Conservation (phyloP, 2,329 filamentous ascomycete species). For the Venturiaceae sp. region DNA sequence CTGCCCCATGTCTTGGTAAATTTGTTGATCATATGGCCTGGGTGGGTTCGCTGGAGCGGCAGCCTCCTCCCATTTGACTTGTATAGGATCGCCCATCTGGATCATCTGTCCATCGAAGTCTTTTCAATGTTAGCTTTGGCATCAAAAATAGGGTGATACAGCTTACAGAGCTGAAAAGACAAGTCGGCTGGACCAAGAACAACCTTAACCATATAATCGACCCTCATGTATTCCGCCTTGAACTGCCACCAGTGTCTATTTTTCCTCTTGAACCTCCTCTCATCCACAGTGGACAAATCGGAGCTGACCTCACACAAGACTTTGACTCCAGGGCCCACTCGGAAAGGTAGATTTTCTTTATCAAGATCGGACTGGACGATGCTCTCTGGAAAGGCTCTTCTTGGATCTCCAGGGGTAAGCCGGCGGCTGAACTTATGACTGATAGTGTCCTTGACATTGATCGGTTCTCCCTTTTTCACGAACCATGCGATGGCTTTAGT, state of each 20-base stretch:
- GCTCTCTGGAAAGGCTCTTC: constrained; percentile 21
- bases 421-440: constrained; percentile 24
- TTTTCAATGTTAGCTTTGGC: neutral
- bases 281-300: constrained; percentile 20
- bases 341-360: constrained; percentile 15
- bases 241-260: constrained; percentile 26
- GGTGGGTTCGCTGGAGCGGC: neutral
- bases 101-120: constrained; percentile 24
- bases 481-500: constrained; percentile 27
- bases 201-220: constrained; percentile 27
- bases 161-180: constrained; percentile 26
- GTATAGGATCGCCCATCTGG: constrained; percentile 22
- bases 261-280: constrained; percentile 23
- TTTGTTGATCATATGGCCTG: neutral
- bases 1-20: neutral
- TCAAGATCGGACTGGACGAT: constrained; percentile 21
- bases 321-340: constrained; percentile 19
- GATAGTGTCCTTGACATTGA: constrained; percentile 22
- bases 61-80: constrained; percentile 20
- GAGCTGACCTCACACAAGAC: constrained; percentile 26
- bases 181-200: constrained; percentile 28
- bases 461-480: constrained; percentile 24
- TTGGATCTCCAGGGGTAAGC: constrained; percentile 20
- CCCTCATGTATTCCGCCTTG: constrained; percentile 22
- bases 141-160: neutral